Percentiles rank a stretch among this genome's conserved stretches.
phyloP scores from a whole-genome alignment of 306 rosid genomes.

The Sicyos edulis region DNA sequence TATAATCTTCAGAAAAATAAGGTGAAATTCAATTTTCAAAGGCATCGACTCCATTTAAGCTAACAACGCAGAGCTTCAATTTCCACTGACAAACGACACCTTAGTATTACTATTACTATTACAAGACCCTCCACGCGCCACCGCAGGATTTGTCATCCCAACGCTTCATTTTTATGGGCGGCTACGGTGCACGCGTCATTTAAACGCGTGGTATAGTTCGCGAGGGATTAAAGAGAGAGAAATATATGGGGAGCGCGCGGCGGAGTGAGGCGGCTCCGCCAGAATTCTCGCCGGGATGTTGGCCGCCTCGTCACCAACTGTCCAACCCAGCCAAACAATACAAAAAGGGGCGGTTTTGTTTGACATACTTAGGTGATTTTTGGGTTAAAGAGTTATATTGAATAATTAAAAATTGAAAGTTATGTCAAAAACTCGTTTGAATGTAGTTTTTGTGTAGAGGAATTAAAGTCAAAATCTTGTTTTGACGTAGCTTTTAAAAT shows the following conservation, averaged over 20 bases:
- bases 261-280: constrained; percentile 12
- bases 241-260: not conserved
- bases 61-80: not conserved
- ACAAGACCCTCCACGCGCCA: not conserved
- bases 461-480: too few species aligned
- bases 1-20: too few species aligned
- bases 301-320: not conserved
- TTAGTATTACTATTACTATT: not conserved
- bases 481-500: too few species aligned
- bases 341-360: too few species aligned
- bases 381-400: too few species aligned
- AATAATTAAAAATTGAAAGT: too few species aligned
- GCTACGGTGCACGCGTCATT: not conserved
- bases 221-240: not conserved
- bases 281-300: constrained; percentile 7
- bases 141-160: not conserved
- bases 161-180: not conserved
- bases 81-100: not conserved
- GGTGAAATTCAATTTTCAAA: constrained; percentile 1
- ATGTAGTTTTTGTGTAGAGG: too few species aligned
- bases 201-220: not conserved
- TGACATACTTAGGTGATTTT: too few species aligned
- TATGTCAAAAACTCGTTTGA: too few species aligned
- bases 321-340: too few species aligned
- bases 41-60: not conserved